Evolutionary conservation across 257 asterid species (phyloP).

Genomic region (Lycium barbarum): DNA sequence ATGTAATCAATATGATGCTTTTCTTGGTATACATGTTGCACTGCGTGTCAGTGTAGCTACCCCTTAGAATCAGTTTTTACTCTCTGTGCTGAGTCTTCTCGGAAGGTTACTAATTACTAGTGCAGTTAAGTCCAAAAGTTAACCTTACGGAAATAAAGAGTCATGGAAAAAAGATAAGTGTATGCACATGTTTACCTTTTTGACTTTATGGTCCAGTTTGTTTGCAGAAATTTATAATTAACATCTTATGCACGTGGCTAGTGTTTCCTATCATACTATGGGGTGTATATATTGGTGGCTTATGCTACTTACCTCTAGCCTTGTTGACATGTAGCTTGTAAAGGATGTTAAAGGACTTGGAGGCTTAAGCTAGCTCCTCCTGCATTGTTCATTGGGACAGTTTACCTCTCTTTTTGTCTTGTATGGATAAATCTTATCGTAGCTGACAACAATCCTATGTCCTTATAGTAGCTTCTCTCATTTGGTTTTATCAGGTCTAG

Average conservation of each 20-base stretch:
- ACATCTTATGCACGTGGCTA: not conserved
- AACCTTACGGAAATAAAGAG: not conserved
- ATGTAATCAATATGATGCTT: constrained; percentile 20
- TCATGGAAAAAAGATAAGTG: not conserved
- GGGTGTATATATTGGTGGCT: constrained; percentile 5
- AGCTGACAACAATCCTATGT: no score
- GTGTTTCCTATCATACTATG: not conserved
- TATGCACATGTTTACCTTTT: not conserved
- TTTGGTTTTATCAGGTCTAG: not conserved
- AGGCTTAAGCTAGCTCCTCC: not conserved
- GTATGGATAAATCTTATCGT: no score
- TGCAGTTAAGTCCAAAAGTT: constrained; percentile 13
- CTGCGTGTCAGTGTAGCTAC: not conserved
- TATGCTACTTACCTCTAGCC: not conserved
- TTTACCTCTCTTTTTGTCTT: no score
- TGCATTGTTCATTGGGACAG: not conserved
- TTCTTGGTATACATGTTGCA: not conserved
- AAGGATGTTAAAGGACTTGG: not conserved
- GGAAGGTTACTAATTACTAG: not conserved
- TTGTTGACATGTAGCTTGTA: not conserved
- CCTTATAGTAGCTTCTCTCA: not conserved
- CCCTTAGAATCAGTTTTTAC: not conserved
- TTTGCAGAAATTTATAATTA: not conserved
- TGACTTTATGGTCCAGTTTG: constrained; percentile 6
- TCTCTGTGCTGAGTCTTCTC: not conserved